These are phyloP conservation scores for Botrytis paeoniae DNA, from an alignment of 2,329 filamentous ascomycete species.

Conservation along the genomic window DNA sequence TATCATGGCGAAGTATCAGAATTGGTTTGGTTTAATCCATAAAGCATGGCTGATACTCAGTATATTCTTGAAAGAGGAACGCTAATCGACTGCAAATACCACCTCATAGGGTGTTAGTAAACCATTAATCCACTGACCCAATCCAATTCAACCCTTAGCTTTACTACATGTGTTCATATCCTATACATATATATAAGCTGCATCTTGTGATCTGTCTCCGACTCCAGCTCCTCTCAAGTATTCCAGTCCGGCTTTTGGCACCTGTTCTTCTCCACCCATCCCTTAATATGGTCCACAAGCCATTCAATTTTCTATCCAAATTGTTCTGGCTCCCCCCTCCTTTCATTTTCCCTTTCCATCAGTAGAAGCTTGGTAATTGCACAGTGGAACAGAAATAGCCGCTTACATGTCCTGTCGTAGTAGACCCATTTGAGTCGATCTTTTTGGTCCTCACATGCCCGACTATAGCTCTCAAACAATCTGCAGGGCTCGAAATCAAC, in stretches of 20 bases:
- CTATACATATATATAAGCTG: background rate
- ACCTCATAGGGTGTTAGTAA: background rate
- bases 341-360: background rate
- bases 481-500: constrained; percentile 41
- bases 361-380: constrained; percentile 18
- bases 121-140: background rate
- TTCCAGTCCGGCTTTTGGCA: constrained; percentile 17
- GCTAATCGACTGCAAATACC: background rate
- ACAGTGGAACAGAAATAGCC: constrained; percentile 20
- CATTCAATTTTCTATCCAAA: constrained; percentile 24
- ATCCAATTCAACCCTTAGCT: background rate
- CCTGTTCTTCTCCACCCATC: constrained; percentile 22
- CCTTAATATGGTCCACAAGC: constrained; percentile 24
- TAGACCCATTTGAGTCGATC: constrained; percentile 41
- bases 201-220: background rate
- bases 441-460: constrained; percentile 44
- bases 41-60: background rate
- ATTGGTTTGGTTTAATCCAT: background rate
- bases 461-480: constrained; percentile 45
- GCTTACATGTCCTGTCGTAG: constrained; percentile 28
- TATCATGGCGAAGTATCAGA: background rate
- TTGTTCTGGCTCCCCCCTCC: constrained; percentile 1
- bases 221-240: background rate
- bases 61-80: background rate
- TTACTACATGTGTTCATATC: background rate